Conservation (phyloP, 2,329 filamentous ascomycete genomes). For the Paramyrothecium roridum region DNA sequence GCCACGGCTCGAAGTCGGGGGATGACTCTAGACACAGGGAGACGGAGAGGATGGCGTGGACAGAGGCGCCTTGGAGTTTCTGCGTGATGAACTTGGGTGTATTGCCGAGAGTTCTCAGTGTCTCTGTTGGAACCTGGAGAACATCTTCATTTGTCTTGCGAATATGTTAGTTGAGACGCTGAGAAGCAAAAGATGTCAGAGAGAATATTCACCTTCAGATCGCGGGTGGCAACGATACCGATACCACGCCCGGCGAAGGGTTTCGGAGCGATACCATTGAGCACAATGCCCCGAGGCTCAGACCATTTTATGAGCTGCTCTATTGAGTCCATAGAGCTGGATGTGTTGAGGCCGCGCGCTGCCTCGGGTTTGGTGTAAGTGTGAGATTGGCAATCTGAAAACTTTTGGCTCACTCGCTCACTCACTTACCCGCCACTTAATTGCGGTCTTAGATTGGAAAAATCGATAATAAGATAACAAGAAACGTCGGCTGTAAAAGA, state of each 20-base stretch:
- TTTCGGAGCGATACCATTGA: constrained; percentile 1
- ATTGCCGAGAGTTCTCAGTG: constrained; percentile 63
- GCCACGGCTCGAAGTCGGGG: constrained; percentile 54
- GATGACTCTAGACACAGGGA: constrained; percentile 56
- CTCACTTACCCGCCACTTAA: too few species aligned
- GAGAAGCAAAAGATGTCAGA: background rate
- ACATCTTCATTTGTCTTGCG: constrained; percentile 47
- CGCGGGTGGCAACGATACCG: background rate
- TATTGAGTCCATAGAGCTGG: background rate
- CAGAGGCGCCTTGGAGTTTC: constrained; percentile 49
- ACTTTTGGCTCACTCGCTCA: too few species aligned
- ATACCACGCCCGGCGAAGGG: background rate
- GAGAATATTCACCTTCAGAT: background rate
- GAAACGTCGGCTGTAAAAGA: too few species aligned
- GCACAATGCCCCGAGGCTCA: background rate
- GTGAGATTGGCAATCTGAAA: too few species aligned
- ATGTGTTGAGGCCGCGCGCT: too few species aligned
- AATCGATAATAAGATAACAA: too few species aligned
- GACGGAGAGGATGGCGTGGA: constrained; percentile 72
- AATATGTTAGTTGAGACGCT: constrained; percentile 1
- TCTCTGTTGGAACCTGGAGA: constrained; percentile 60
- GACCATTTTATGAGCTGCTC: background rate
- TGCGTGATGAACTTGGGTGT: constrained; percentile 51
- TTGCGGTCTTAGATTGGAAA: too few species aligned
- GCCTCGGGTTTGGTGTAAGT: too few species aligned